These are phyloP conservation scores for Melampsora americana DNA, from an alignment of 1,284 basidiomycete genomes.

Conservation along the genomic window DNA sequence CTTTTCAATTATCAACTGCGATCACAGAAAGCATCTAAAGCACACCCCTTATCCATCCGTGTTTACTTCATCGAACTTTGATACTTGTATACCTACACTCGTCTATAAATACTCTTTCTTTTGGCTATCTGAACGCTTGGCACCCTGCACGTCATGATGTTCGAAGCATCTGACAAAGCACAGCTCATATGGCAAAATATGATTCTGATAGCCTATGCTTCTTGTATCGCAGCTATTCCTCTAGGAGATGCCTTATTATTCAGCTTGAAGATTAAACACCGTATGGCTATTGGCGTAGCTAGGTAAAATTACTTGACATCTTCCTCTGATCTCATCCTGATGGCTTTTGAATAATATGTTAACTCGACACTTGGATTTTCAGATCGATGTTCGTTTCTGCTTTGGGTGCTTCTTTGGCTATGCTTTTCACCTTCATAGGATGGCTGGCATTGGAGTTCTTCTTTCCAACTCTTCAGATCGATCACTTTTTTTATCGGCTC, in stretches of 20 bases:
- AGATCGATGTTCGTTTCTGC: constrained; percentile 43
- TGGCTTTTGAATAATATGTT: background rate
- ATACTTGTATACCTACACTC: background rate
- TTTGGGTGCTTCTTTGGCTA: constrained; percentile 41
- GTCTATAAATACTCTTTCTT: background rate
- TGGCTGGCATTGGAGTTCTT: constrained; percentile 39
- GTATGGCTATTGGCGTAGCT: constrained; percentile 41
- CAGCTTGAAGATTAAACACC: constrained; percentile 42
- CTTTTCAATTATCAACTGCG: background rate
- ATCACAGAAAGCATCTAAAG: background rate
- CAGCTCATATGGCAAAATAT: constrained; percentile 44
- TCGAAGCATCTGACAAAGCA: constrained; percentile 33
- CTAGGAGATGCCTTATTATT: constrained; percentile 44
- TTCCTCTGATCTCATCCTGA: background rate
- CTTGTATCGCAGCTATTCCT: constrained; percentile 43
- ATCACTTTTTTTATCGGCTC: constrained; percentile 43
- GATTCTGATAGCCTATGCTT: constrained; percentile 35
- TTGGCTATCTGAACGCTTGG: background rate
- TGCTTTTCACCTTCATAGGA: constrained; percentile 35
- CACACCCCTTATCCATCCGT: background rate
- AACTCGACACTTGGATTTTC: background rate
- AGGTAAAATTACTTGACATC: constrained; percentile 20
- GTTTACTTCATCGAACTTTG: background rate
- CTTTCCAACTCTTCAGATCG: constrained; percentile 39
- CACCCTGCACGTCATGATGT: constrained; percentile 2